Evolutionary conservation across 2,329 filamentous ascomycete genomes (phyloP), one percentile per base, ranked within the genome.

Genomic region (Aspergillus fumigatus): DNA sequence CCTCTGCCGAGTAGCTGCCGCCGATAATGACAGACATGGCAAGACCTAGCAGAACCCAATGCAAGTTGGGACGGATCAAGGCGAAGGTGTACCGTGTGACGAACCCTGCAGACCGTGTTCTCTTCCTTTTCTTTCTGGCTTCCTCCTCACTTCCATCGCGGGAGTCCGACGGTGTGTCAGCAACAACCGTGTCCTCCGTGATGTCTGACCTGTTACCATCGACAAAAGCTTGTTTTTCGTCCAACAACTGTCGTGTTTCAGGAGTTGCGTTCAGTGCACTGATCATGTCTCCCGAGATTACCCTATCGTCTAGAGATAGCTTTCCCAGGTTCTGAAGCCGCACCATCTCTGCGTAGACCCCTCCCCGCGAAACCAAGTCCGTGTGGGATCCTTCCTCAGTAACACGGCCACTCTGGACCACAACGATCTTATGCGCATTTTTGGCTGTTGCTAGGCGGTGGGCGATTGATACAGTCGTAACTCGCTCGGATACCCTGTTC

Each of bases 1-100:
- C 83, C 48, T 80, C 78, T 1, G 77, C 81, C 8, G 80, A 80
- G 65, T 82, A 85, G 1, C 82, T 80, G 7, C 77, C 78, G 9
- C 83, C 83, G 10, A 85, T 81, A 19, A 84, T 67, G 52, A 77
- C 67, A 1, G 82, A 78, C n/a, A 77, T 78, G 3, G 79, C 70
- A n/a, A 84, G 72, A 0, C 80, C 83, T 1, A 82, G 49, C 1
- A 79, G 49, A 1, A 84, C 65, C 19, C 75, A 68, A 2, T 76
- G 66, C 6, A 76, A 51, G 56, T 80, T 75, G 0, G 77, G 78
- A 19, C 78, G 73, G 7, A 79, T 59, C 48, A 75, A 67, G n/a
- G 72, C 74, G 40, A 65, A 64, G 56, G 73, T 75, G 35, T 70
- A 68, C 52, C 64, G 66, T 26, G 67, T 56, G 3, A 63, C 64